phyloP scores from a whole-genome alignment of 1,284 basidiomycete genomes.

The Agaricales sp. region DNA sequence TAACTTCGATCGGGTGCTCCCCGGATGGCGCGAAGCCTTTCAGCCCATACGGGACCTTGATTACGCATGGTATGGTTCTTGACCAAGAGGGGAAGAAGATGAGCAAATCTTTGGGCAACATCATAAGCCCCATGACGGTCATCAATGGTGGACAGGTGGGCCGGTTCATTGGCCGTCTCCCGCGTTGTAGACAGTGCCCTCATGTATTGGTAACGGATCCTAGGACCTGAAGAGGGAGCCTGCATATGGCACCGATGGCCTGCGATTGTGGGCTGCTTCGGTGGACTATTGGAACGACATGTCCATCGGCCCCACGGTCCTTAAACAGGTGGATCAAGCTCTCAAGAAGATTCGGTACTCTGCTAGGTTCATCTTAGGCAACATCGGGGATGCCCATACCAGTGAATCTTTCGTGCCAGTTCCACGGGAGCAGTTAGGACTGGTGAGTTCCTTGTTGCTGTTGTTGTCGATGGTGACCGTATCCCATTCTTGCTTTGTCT shows the following conservation, averaged over 20 bases:
- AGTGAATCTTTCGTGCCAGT: conserved; percentile 24
- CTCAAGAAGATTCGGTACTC: conserved; percentile 86
- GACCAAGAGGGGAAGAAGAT: conserved; percentile 92
- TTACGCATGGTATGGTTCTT: conserved; percentile 97
- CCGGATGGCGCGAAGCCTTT: conserved; percentile 15
- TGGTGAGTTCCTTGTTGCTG: no score
- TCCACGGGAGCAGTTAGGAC: conserved; percentile 38
- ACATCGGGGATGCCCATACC: conserved; percentile 39
- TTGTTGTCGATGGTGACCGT: conserved; percentile 1
- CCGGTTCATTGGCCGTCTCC: conserved; percentile 8
- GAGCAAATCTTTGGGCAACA: conserved; percentile 96
- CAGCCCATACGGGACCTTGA: conserved; percentile 75
- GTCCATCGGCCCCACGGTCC: conserved; percentile 72
- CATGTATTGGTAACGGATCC: conserved; percentile 3
- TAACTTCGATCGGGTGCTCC: conserved; percentile 68
- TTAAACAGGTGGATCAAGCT: conserved; percentile 71
- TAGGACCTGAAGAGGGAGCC: conserved; percentile 65
- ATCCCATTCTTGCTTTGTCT: conserved; percentile 5
- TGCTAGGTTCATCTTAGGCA: conserved; percentile 84
- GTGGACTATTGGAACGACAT: conserved; percentile 89
- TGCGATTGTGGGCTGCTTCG: conserved; percentile 89
- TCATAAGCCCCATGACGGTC: conserved; percentile 77
- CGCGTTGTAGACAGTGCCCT: not conserved
- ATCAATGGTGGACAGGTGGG: conserved; percentile 72
- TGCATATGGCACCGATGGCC: conserved; percentile 78